Percentiles rank a stretch among this genome's conserved stretches.
phyloP scores from a whole-genome alignment of 2,329 filamentous ascomycete genomes.

The Botrytis galanthina region DNA sequence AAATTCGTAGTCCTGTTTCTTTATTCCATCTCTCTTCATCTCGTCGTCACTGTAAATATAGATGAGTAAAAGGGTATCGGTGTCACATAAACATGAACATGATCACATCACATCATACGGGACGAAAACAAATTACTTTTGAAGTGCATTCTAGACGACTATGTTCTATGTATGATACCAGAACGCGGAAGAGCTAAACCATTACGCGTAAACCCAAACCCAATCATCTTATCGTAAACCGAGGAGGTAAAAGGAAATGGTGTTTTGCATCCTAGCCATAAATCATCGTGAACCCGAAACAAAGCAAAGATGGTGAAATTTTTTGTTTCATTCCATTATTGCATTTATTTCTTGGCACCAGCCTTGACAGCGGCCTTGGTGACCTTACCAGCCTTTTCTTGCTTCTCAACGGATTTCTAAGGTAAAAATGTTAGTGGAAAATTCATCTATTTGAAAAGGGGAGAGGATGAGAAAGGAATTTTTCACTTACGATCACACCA shows the following conservation, averaged over 20 bases:
- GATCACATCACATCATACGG: no score
- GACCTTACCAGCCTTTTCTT: conserved; percentile 22
- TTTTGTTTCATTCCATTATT: conserved; percentile 14
- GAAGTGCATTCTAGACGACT: conserved; percentile 17
- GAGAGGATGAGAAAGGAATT: no score
- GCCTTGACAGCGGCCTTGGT: conserved; percentile 43
- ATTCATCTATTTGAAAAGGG: no score
- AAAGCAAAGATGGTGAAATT: background rate
- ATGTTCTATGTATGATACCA: conserved; percentile 16
- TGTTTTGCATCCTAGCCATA: background rate
- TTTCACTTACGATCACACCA: background rate
- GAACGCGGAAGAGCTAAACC: conserved; percentile 7
- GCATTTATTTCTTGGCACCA: conserved; percentile 40
- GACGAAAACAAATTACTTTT: background rate
- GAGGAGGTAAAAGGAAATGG: background rate
- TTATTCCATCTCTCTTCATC: no score
- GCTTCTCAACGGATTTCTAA: background rate
- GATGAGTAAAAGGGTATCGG: accelerated
- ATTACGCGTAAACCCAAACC: conserved; percentile 7
- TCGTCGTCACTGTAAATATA: no score
- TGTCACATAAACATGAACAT: no score
- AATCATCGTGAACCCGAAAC: conserved; percentile 12
- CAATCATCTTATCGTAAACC: conserved; percentile 18
- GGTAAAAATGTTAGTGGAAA: conserved; percentile 38
- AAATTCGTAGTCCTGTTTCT: no score